These are phyloP conservation scores for Zanthoxylum bungeanum DNA, from an alignment of 345 rosid species.

Conservation along the genomic window DNA sequence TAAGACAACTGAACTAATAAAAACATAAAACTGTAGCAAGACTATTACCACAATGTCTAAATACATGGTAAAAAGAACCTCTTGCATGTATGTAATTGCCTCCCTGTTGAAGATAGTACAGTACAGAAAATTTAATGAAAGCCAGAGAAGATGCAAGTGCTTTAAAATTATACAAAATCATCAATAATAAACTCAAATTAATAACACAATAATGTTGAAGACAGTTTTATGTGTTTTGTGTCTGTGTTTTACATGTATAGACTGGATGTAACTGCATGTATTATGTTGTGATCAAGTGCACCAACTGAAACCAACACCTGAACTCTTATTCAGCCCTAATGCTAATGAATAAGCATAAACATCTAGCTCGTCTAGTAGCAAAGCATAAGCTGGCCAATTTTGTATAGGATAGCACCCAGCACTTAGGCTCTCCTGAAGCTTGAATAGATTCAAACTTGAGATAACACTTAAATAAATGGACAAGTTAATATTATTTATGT, in stretches of 20 bases:
- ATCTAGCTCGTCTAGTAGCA: slow-evolving; percentile 6
- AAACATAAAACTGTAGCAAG: background rate
- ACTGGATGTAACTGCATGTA: too few species aligned
- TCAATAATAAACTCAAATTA: background rate
- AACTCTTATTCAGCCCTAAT: background rate
- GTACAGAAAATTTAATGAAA: slow-evolving; percentile 11
- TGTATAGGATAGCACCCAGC: background rate
- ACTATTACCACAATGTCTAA: slow-evolving; percentile 64
- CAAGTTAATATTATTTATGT: too few species aligned
- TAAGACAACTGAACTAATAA: background rate
- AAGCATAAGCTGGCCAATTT: slow-evolving; percentile 2
- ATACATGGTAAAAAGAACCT: slow-evolving; percentile 68
- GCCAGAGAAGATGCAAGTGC: background rate
- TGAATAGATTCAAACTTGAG: background rate
- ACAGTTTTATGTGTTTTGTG: background rate
- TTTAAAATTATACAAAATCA: background rate
- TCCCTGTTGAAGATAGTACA: slow-evolving; percentile 46
- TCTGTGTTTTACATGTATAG: background rate
- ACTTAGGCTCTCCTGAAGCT: too few species aligned
- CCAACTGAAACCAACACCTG: background rate
- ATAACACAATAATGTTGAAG: background rate
- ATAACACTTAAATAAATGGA: background rate
- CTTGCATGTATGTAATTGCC: slow-evolving; percentile 84
- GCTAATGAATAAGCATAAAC: background rate
- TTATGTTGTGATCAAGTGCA: background rate